Base-by-base conservation (phyloP, 768 basidiomycete genomes). In the Aureoboletus auriporus region DNA sequence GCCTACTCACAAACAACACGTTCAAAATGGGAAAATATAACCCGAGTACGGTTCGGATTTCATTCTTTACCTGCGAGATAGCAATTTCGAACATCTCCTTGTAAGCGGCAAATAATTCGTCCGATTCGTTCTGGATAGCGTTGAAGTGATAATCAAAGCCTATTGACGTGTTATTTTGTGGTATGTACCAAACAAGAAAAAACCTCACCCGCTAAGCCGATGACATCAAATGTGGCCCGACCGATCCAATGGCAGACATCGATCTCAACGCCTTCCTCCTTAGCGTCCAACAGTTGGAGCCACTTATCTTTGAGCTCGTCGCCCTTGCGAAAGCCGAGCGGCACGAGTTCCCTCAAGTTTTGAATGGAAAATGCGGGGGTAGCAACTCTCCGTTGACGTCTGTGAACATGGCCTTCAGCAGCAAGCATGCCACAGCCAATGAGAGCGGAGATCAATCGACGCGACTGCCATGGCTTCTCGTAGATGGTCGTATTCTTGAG, bases 121-220 rank as follows among this genome's bases (percentile, higher is more conserved):
- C 89, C 1, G 84, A 74, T 59, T 89, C 84, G 39, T 89, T 77
- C 39, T 86, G 76, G 31, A 95, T 84, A 1, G 93, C 83, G 52
- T 88, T 82, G 71, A 96, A 93, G 48, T 84, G 74, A 58, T 94
- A 94, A 53, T 84, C 88, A 60, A 94, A 95, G 2, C 86, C 89
- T 90, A 43, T 6, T 39, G 10, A 46, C 30, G 26, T 6, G 42
- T 59, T n/a, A 52, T 5, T 37, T 48, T 28, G 29, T 5, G 13
- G 28, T 41, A 29, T 12, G n/a, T 33, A 27, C 12, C 55, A 27
- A 46, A 38, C 33, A 34, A 12, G 27, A 35, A n/a, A 39, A 48
- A 20, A 8, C n/a, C 71, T 39, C 47, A 89, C 88, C 89, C 36
- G 92, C 89, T n/a, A 89, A 64, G 1, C 92, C 93, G 56, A 96